phyloP scores from a whole-genome alignment of 805 yeast species.

The Sugiyamaella lignohabitans region DNA sequence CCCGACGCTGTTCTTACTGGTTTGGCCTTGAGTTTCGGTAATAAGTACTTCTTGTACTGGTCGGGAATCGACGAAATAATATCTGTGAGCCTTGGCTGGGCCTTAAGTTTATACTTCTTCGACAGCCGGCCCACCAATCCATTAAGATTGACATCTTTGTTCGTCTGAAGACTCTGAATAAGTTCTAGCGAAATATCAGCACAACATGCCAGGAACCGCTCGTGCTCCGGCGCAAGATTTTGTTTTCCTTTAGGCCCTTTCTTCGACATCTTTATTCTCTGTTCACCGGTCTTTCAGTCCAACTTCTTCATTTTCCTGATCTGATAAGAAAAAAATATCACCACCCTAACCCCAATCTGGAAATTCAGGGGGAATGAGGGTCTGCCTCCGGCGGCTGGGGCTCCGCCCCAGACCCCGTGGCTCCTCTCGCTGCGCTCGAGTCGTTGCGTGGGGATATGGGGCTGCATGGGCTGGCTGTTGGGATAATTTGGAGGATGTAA shows the following conservation, averaged over 20 bases:
- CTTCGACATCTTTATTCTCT: neutral
- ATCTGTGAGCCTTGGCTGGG: constrained; percentile 92
- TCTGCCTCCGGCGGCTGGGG: no score
- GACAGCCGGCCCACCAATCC: constrained; percentile 81
- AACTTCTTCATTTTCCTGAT: no score
- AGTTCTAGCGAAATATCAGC: constrained; percentile 85
- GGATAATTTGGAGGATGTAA: no score
- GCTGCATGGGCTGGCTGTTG: no score
- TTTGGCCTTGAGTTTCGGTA: constrained; percentile 95
- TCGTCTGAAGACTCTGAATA: constrained; percentile 65
- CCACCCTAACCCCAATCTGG: neutral
- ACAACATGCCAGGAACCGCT: constrained; percentile 86
- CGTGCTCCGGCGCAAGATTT: constrained; percentile 83
- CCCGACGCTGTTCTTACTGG: constrained; percentile 99
- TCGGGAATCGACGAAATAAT: constrained; percentile 94
- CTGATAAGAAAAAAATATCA: neutral
- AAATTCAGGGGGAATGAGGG: no score
- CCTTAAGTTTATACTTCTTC: constrained; percentile 82
- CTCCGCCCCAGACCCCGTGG: no score
- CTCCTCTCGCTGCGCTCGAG: no score
- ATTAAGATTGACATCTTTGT: constrained; percentile 79
- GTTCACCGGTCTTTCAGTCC: no score
- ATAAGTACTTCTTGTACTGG: constrained; percentile 81
- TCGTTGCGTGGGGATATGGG: no score
- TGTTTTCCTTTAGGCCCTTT: constrained; percentile 39